A percentile compares a stretch with the other conserved stretches of the same genome.
Conservation (phyloP, 345 rosid species). For the Corchorus olitorius region DNA sequence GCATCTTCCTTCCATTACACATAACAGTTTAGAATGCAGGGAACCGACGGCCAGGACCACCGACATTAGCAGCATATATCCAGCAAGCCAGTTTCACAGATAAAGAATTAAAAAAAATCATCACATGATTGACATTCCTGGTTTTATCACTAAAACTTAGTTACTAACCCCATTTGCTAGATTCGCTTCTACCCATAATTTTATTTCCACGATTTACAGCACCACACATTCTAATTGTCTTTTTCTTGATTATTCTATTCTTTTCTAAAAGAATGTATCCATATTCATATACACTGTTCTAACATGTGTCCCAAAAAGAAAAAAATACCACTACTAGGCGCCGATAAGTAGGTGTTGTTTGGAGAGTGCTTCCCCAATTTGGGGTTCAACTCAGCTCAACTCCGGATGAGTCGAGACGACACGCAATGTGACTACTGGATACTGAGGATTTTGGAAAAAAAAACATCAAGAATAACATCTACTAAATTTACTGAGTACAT, state of each 20-base stretch:
- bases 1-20: background rate
- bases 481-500: too few species aligned
- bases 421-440: too few species aligned
- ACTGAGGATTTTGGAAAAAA: too few species aligned
- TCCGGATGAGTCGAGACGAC: too few species aligned
- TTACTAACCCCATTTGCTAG: background rate
- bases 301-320: too few species aligned
- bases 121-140: constrained; percentile 1
- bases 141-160: background rate
- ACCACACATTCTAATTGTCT: background rate
- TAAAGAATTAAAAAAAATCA: background rate
- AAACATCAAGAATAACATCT: too few species aligned
- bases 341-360: too few species aligned
- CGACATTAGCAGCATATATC: background rate
- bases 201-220: background rate
- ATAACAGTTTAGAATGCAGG: background rate
- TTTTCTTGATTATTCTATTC: background rate
- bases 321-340: too few species aligned
- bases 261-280: background rate
- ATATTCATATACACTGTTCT: background rate
- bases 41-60: background rate
- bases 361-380: too few species aligned
- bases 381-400: too few species aligned
- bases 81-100: background rate
- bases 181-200: background rate